Percentiles rank a stretch among this genome's conserved stretches.
phyloP scores from a whole-genome alignment of 257 asterid species.

The Nicotiana benthamiana region DNA sequence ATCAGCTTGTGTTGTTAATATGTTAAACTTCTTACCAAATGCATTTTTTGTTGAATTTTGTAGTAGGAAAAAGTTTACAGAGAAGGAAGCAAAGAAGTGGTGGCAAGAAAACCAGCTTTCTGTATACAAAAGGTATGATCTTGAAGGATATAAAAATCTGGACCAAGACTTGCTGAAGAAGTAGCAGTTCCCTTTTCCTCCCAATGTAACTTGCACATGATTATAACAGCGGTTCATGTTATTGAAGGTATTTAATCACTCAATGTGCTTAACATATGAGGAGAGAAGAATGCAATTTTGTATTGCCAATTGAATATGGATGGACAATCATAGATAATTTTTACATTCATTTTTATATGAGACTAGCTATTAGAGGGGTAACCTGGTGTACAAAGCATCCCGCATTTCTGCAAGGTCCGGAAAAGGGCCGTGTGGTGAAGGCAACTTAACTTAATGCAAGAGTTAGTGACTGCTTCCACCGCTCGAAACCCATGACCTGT shows the following conservation, averaged over 20 bases:
- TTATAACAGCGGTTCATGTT: background rate
- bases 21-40: background rate
- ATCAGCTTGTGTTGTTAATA: background rate
- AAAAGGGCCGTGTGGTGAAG: too few relatives aligned
- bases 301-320: background rate
- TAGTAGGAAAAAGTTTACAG: slow-evolving; percentile 38
- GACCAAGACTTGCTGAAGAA: background rate
- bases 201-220: background rate
- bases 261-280: background rate
- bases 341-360: background rate
- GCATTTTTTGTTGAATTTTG: slow-evolving; percentile 8
- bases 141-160: slow-evolving; percentile 22
- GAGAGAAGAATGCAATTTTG: background rate
- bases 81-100: slow-evolving; percentile 40
- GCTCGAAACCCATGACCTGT: too few relatives aligned
- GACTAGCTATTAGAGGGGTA: background rate
- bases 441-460: too few relatives aligned
- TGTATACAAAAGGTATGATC: slow-evolving; percentile 26
- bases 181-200: background rate
- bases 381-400: too few relatives aligned
- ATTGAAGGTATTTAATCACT: background rate
- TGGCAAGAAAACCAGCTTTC: slow-evolving; percentile 41
- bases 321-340: background rate
- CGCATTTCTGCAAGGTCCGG: too few relatives aligned
- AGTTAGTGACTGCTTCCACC: too few relatives aligned